Evolutionary conservation across 441 rosid species (phyloP), one percentile per base, ranked within the genome.

Genomic region (Eruca vesicaria): DNA sequence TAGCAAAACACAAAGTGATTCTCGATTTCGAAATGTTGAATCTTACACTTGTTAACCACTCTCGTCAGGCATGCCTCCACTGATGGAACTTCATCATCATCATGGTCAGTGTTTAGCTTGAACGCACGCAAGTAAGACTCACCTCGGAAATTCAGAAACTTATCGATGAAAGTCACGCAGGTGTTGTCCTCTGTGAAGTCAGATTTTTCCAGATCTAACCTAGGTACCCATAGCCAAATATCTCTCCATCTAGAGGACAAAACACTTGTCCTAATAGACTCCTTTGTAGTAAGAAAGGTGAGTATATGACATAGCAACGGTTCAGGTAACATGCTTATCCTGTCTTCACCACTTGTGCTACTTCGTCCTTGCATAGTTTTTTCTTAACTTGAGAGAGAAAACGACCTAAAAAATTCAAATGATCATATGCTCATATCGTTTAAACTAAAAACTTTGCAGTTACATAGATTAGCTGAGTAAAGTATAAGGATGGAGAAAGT

Each of bases 231-330:
- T 18, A 12, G 56, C 65, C 77, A 73, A 3, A 73, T 32, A 73
- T 64, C 0, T 57, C 15, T 73, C 77, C 77, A 73, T 53, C 45
- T 26, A 38, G 77, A 73, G 1, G 77, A 73, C 71, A 73, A 41
- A 41, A 19, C 71, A 56, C 77, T 41, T 19, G 77, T 55, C 14
- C 21, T 38, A 36, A 64, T 55, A 18, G 71, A 38, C 3, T 73
- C 56, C 28, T 64, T 64, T n/a, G 71, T 65, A 0, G 6, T 64
- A 18, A 73, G 77, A 73, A 55, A 73, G 32, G 65, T 19, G 7
- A 73, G 65, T 23, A 73, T 73, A 6, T 64, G 76, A 9, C 45
- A 63, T 9, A 53, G 16, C 57, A 72, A 55, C 1, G 64, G 3
- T 35, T 72, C 76, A 38, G 70, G 70, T 6, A 72, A 63, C 1